A percentile compares a stretch with the other conserved stretches of the same genome.
phyloP scores from a whole-genome alignment of 2,329 filamentous ascomycete genomes.

The Fusarium albidum region DNA sequence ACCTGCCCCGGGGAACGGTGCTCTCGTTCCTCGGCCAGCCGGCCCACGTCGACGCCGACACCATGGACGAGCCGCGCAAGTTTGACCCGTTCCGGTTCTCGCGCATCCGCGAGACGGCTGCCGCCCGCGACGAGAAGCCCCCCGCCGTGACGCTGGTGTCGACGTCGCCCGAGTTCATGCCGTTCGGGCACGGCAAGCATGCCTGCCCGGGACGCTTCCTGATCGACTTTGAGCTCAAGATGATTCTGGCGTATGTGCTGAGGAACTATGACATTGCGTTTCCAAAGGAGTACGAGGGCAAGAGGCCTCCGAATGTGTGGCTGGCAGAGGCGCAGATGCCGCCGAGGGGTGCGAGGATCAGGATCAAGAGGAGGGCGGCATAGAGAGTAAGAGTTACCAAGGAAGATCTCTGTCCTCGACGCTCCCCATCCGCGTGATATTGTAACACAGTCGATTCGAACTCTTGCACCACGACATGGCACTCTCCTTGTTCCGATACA shows the following conservation, averaged over 20 bases:
- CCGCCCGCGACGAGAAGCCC: constrained; percentile 12
- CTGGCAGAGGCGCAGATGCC: constrained; percentile 31
- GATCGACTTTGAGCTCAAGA: constrained; percentile 45
- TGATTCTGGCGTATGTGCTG: constrained; percentile 38
- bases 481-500: constrained; percentile 11
- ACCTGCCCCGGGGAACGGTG: constrained; percentile 44
- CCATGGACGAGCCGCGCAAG: constrained; percentile 45
- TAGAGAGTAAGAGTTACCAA: no score
- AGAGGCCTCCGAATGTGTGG: constrained; percentile 32
- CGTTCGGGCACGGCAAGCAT: constrained; percentile 48
- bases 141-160: constrained; percentile 26
- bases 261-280: constrained; percentile 34
- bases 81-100: constrained; percentile 55
- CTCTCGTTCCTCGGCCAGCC: constrained; percentile 45
- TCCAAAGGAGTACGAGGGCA: constrained; percentile 29
- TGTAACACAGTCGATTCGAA: background rate
- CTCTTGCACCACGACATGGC: constrained; percentile 5
- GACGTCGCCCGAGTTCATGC: constrained; percentile 38
- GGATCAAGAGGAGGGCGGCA: constrained; percentile 29
- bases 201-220: constrained; percentile 44
- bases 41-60: constrained; percentile 42
- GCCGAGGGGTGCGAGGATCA: constrained; percentile 26
- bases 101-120: constrained; percentile 42
- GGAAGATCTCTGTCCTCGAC: background rate
- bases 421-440: background rate